Conservation (phyloP, 2,329 filamentous ascomycete genomes). For the Hymenoscyphus scutula region DNA sequence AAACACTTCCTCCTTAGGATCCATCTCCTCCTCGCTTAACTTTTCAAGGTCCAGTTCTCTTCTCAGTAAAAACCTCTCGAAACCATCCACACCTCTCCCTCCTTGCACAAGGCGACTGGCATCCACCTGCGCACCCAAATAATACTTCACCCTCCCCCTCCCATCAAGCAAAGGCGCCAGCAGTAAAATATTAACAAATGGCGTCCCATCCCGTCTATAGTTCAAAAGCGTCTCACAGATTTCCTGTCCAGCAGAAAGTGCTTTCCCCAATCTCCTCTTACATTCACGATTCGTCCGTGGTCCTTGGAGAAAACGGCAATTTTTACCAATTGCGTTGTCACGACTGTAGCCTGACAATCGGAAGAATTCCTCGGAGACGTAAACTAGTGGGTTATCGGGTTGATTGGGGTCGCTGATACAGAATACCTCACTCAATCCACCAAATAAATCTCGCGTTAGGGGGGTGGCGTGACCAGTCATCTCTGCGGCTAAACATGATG, state of each 20-base stretch:
- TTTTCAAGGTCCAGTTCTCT: constrained; percentile 7
- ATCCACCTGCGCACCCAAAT: constrained; percentile 21
- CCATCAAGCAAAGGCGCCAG: constrained; percentile 17
- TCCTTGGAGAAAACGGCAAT: constrained; percentile 87
- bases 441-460: constrained; percentile 5
- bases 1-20: constrained; percentile 9
- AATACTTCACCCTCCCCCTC: constrained; percentile 19
- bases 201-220: constrained; percentile 18
- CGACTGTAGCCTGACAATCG: constrained; percentile 84
- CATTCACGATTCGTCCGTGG: constrained; percentile 77
- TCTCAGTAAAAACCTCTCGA: constrained; percentile 12
- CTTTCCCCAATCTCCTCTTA: constrained; percentile 36
- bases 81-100: constrained; percentile 18
- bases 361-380: constrained; percentile 90
- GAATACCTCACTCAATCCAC: constrained; percentile 19
- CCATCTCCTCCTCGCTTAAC: background rate
- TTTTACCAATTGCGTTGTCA: constrained; percentile 82
- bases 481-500: constrained; percentile 11
- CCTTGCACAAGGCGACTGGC: constrained; percentile 15
- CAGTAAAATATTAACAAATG: constrained; percentile 20
- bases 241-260: constrained; percentile 10
- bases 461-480: constrained; percentile 15
- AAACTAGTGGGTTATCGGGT: constrained; percentile 66
- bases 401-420: constrained; percentile 19
- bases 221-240: constrained; percentile 20